These are phyloP conservation scores for Immersiporthe knoxdaviesiana DNA, from an alignment of 2,329 filamentous ascomycete species.

Conservation along the genomic window DNA sequence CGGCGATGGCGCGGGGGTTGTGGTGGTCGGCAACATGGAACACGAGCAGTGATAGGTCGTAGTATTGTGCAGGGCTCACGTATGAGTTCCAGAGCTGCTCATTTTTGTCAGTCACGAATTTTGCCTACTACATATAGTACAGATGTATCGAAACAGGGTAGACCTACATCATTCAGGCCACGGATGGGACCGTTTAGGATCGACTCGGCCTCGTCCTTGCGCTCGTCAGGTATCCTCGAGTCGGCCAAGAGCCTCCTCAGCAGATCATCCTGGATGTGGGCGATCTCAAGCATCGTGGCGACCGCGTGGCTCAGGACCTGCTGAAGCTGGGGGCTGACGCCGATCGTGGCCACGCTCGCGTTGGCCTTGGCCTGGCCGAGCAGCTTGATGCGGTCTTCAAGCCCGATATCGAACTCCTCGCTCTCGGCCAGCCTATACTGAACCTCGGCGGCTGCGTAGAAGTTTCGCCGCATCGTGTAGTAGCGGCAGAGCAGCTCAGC, in stretches of 20 bases:
- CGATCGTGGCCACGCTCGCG: conserved; percentile 79
- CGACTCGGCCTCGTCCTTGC: conserved; percentile 65
- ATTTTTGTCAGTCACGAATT: neutral
- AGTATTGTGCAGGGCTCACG: conserved; percentile 84
- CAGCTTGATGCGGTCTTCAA: conserved; percentile 86
- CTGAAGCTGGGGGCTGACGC: conserved; percentile 77
- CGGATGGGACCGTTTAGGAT: conserved; percentile 79
- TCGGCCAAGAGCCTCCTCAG: conserved; percentile 78
- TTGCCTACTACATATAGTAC: conserved; percentile 18
- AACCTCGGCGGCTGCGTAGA: conserved; percentile 84
- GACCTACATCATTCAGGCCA: conserved; percentile 73
- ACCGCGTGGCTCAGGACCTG: conserved; percentile 86
- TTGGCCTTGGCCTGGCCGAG: conserved; percentile 91
- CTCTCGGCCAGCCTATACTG: conserved; percentile 84
- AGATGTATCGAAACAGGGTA: neutral
- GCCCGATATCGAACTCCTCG: conserved; percentile 69
- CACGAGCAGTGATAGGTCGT: conserved; percentile 89
- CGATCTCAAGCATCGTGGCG: conserved; percentile 84
- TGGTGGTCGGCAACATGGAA: conserved; percentile 92
- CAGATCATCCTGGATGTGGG: conserved; percentile 92
- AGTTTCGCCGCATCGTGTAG: conserved; percentile 81
- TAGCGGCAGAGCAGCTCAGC: conserved; percentile 93
- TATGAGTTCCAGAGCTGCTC: conserved; percentile 86
- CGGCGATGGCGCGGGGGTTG: conserved; percentile 79
- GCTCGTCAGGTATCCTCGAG: conserved; percentile 65